Evolutionary conservation across 2,329 filamentous ascomycete genomes (phyloP).

Genomic region (Colletotrichum lupini): DNA sequence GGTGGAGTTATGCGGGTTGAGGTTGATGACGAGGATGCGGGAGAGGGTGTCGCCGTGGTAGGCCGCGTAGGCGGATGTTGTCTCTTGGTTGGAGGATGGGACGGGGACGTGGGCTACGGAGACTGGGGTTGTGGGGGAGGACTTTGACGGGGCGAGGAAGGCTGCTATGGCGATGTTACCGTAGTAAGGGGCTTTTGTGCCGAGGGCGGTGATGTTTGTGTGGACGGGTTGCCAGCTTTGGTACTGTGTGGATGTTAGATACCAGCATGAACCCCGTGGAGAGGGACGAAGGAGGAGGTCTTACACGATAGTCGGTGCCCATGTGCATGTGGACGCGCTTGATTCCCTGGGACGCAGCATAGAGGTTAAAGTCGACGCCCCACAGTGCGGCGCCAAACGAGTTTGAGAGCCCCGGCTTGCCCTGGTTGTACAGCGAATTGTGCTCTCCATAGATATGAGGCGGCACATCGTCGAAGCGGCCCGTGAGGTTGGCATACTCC

Average conservation of each 20-base stretch:
- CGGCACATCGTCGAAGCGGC: slow-evolving; percentile 56
- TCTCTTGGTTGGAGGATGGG: slow-evolving; percentile 39
- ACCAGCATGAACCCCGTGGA: background rate
- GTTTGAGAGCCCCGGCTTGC: slow-evolving; percentile 70
- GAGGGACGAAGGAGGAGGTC: background rate
- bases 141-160: slow-evolving; percentile 60
- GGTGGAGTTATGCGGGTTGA: slow-evolving; percentile 70
- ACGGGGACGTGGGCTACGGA: slow-evolving; percentile 61
- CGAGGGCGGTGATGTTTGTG: slow-evolving; percentile 59
- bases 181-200: slow-evolving; percentile 74
- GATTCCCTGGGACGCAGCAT: slow-evolving; percentile 65
- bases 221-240: slow-evolving; percentile 69
- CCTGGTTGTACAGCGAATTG: slow-evolving; percentile 73
- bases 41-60: slow-evolving; percentile 57
- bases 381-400: slow-evolving; percentile 74
- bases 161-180: slow-evolving; percentile 69
- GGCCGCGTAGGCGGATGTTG: slow-evolving; percentile 66
- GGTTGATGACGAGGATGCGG: slow-evolving; percentile 66
- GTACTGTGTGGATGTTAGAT: slow-evolving; percentile 51
- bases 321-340: slow-evolving; percentile 72
- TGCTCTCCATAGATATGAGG: slow-evolving; percentile 70
- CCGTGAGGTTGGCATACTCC: slow-evolving; percentile 54
- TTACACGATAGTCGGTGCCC: slow-evolving; percentile 68
- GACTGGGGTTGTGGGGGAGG: slow-evolving; percentile 41
- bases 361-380: slow-evolving; percentile 72